Percentiles rank a stretch among this genome's conserved stretches.
Conservation (phyloP, 108 stramenopile genomes). For the Phaeodactylum tricornutum region DNA sequence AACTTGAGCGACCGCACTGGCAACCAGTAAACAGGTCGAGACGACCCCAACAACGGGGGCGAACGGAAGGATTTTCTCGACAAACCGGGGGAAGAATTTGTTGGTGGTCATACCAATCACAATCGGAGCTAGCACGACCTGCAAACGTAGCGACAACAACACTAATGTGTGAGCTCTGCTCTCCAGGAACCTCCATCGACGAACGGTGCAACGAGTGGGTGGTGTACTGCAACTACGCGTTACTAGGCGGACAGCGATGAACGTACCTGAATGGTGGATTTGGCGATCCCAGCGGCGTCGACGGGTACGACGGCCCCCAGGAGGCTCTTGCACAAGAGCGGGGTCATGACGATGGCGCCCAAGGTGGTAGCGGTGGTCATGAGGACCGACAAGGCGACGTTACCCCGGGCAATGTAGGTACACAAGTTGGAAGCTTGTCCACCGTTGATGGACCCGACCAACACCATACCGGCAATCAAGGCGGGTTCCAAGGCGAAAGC, state of each 20-base stretch:
- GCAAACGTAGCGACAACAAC: no score
- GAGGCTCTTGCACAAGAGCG: conserved; percentile 87
- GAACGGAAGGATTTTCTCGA: conserved; percentile 85
- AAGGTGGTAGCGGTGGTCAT: conserved; percentile 98
- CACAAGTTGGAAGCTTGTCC: conserved; percentile 96
- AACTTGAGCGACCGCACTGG: conserved; percentile 91
- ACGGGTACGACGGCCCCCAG: conserved; percentile 94
- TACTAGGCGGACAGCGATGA: background rate
- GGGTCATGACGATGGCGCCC: conserved; percentile 96
- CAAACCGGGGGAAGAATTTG: conserved; percentile 84
- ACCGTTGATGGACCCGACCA: conserved; percentile 94
- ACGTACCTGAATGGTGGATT: conserved; percentile 84
- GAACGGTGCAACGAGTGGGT: no score
- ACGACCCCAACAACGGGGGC: conserved; percentile 93
- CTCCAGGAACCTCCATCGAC: no score
- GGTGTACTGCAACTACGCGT: no score
- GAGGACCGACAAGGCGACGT: conserved; percentile 92
- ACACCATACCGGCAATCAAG: conserved; percentile 90
- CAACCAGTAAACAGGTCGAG: conserved; percentile 93
- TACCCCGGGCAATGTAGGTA: conserved; percentile 96
- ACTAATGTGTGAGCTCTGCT: no score
- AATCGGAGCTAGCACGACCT: conserved; percentile 95
- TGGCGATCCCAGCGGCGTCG: conserved; percentile 91
- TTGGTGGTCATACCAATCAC: conserved; percentile 90
- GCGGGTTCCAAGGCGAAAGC: conserved; percentile 75